Evolutionary conservation across 371 early-diverging fungal genomes (phyloP).

Genomic region (Mucor mucedo): DNA sequence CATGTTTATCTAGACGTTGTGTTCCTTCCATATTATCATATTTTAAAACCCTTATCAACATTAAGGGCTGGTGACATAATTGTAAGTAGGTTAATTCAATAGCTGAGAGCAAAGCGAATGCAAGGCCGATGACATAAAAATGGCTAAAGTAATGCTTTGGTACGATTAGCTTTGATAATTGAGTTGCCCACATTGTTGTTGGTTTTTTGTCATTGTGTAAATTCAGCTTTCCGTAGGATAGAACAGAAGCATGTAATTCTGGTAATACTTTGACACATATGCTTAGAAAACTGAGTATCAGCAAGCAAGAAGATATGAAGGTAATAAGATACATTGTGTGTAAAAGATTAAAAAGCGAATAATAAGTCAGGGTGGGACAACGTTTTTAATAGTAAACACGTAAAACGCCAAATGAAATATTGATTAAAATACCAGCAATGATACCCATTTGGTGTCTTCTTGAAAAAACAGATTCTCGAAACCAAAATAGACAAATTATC

Average conservation of each 20-base stretch:
- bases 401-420: slow-evolving; percentile 68
- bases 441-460: slow-evolving; percentile 73
- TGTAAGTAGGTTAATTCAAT: slow-evolving; percentile 25
- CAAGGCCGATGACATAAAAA: slow-evolving; percentile 65
- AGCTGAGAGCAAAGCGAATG: slow-evolving; percentile 28
- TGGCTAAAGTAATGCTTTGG: slow-evolving; percentile 72
- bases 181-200: slow-evolving; percentile 15
- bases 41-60: slow-evolving; percentile 4
- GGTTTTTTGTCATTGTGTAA: slow-evolving; percentile 36
- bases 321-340: slow-evolving; percentile 25
- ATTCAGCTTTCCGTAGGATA: slow-evolving; percentile 52
- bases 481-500: slow-evolving; percentile 69
- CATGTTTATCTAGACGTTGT: slow-evolving; percentile 20
- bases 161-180: slow-evolving; percentile 47
- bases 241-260: slow-evolving; percentile 40
- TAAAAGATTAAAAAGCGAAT: slow-evolving; percentile 2
- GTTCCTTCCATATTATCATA: slow-evolving; percentile 8
- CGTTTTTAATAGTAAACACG: slow-evolving; percentile 56
- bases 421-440: slow-evolving; percentile 68
- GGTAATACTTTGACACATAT: slow-evolving; percentile 35
- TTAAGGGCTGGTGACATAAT: neutral
- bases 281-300: slow-evolving; percentile 23
- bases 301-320: slow-evolving; percentile 33
- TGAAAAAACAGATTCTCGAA: slow-evolving; percentile 69
- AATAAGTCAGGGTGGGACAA: neutral